These are phyloP conservation scores for Phytophthora ohioensis DNA, from an alignment of 352 stramenopile genomes.

Conservation along the genomic window DNA sequence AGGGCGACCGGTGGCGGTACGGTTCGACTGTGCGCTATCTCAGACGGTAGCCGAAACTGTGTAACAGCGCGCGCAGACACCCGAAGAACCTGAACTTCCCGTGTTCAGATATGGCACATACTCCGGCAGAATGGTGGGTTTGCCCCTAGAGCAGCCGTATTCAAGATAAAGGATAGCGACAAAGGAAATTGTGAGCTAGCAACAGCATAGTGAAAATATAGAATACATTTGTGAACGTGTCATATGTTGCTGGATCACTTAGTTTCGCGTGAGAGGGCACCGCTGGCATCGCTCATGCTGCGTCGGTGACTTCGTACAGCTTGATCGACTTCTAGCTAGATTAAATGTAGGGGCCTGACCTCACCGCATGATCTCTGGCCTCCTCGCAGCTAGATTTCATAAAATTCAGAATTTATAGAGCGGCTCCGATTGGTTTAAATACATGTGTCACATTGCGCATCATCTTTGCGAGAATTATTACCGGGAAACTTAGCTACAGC, in stretches of 20 bases:
- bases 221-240: neutral
- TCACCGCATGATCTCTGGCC: neutral
- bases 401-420: slow-evolving; percentile 7
- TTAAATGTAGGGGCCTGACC: neutral
- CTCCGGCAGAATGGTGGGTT: slow-evolving; percentile 32
- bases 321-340: neutral
- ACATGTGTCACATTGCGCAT: neutral
- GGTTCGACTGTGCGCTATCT: neutral
- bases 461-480: neutral
- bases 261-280: neutral
- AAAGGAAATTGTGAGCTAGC: neutral
- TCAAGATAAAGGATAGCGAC: neutral
- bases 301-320: neutral
- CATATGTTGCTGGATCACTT: neutral
- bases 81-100: slow-evolving; percentile 2
- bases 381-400: neutral
- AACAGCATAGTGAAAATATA: too few relatives aligned
- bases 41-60: slow-evolving; percentile 7
- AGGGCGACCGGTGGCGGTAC: too few relatives aligned
- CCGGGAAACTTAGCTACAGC: too few relatives aligned
- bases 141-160: neutral
- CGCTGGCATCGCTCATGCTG: neutral
- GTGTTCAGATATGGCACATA: slow-evolving; percentile 32
- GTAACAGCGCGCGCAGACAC: slow-evolving; percentile 14
- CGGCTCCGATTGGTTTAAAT: slow-evolving; percentile 4